phyloP scores from a whole-genome alignment of 306 rosid genomes.

The Psophocarpus tetragonolobus region DNA sequence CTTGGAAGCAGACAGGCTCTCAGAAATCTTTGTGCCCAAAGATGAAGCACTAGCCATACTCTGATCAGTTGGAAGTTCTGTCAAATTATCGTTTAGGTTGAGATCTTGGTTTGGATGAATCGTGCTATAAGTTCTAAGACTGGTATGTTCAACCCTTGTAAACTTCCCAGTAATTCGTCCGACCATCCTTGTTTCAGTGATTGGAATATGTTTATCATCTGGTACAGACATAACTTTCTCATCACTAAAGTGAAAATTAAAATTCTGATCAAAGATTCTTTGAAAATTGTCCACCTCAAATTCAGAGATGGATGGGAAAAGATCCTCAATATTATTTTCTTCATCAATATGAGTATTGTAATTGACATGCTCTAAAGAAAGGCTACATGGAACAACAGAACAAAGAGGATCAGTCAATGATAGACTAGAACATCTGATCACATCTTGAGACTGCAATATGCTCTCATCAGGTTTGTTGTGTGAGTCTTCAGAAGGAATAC shows the following conservation, averaged over 20 bases:
- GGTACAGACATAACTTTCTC: constrained; percentile 30
- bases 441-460: constrained; percentile 64
- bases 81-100: constrained; percentile 35
- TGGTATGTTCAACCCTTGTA: constrained; percentile 28
- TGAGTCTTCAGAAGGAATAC: constrained; percentile 44
- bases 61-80: constrained; percentile 42
- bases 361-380: constrained; percentile 51
- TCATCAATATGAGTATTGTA: constrained; percentile 32
- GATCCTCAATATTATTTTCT: constrained; percentile 37
- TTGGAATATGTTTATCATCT: constrained; percentile 39
- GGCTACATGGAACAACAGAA: constrained; percentile 87
- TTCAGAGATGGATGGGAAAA: constrained; percentile 37
- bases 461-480: constrained; percentile 42
- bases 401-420: constrained; percentile 86
- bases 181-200: constrained; percentile 18
- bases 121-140: constrained; percentile 61
- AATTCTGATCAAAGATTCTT: constrained; percentile 33
- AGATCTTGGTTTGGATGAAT: constrained; percentile 45
- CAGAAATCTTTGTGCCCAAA: constrained; percentile 42
- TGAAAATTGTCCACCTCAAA: constrained; percentile 43
- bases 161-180: constrained; percentile 30
- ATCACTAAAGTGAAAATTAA: constrained; percentile 26
- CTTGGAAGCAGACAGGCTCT: constrained; percentile 33
- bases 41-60: constrained; percentile 31
- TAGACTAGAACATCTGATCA: constrained; percentile 54